A percentile compares a stretch with the other conserved stretches of the same genome.
These are phyloP conservation scores for Chaetomium cochliodes DNA, from an alignment of 495 filamentous ascomycete species.

Conservation along the genomic window DNA sequence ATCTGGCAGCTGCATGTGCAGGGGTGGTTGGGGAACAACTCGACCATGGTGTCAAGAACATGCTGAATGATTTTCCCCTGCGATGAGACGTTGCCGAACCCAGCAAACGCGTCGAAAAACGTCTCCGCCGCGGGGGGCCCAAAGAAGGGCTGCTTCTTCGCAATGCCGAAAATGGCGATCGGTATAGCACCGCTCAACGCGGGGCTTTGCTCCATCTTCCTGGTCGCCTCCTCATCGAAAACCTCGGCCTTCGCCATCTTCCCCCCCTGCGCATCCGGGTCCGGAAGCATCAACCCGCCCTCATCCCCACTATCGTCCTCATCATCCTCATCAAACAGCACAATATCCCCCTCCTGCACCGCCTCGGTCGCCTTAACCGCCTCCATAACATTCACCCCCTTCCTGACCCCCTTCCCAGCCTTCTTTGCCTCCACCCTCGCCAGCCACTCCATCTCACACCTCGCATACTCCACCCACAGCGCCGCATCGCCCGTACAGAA, in stretches of 20 bases:
- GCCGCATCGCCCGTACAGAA: constrained; percentile 72
- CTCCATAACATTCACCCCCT: constrained; percentile 39
- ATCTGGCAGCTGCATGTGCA: constrained; percentile 67
- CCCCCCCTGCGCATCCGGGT: constrained; percentile 35
- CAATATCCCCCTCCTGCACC: constrained; percentile 32
- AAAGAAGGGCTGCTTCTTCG: constrained; percentile 71
- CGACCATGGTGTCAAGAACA: constrained; percentile 63
- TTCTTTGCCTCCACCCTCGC: constrained; percentile 71
- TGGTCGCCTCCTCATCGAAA: constrained; percentile 58
- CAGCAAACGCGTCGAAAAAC: constrained; percentile 77
- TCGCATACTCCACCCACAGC: constrained; percentile 87
- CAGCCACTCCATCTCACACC: constrained; percentile 89
- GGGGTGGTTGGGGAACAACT: constrained; percentile 57
- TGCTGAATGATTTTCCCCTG: constrained; percentile 70
- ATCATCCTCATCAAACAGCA: constrained; percentile 41
- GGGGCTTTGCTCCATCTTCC: constrained; percentile 70
- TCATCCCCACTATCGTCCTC: constrained; percentile 46
- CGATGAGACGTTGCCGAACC: constrained; percentile 63
- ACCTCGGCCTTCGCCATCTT: constrained; percentile 32
- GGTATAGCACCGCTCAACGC: constrained; percentile 88
- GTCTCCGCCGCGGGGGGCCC: constrained; percentile 61
- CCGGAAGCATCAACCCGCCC: constrained; percentile 45
- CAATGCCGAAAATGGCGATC: constrained; percentile 84
- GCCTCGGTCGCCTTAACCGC: constrained; percentile 42
- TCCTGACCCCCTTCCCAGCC: constrained; percentile 58